These are phyloP conservation scores for Fusarium sarcochroum DNA, from an alignment of 2,329 filamentous ascomycete genomes.

Conservation along the genomic window DNA sequence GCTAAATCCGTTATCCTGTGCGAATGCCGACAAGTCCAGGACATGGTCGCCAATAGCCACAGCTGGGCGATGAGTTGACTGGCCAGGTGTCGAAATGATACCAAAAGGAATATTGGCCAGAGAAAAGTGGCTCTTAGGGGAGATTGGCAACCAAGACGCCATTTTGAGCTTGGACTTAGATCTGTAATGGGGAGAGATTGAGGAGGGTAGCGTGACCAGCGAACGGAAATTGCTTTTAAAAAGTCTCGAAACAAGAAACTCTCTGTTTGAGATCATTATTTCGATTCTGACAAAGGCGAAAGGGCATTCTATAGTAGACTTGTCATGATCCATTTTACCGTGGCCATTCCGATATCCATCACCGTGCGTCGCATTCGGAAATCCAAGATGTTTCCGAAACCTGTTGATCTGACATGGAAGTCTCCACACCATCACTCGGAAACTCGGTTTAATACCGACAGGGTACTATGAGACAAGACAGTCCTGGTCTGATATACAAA, in stretches of 20 bases:
- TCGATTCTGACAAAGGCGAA: not conserved
- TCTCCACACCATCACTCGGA: constrained; percentile 1
- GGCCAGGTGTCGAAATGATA: constrained; percentile 75
- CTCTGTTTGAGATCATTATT: not conserved
- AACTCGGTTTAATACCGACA: constrained; percentile 5
- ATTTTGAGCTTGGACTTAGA: not conserved
- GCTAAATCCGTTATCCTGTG: constrained; percentile 59
- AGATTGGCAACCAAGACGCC: constrained; percentile 28
- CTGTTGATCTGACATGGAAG: not conserved
- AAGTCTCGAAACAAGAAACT: fast-evolving
- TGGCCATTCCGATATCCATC: not conserved
- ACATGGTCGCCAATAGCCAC: constrained; percentile 80
- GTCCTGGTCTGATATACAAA: not conserved
- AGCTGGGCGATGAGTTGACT: constrained; percentile 72
- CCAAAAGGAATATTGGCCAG: constrained; percentile 87
- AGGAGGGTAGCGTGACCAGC: too few relatives aligned
- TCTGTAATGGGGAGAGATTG: not conserved
- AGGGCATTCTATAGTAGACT: not conserved
- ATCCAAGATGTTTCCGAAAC: constrained; percentile 4
- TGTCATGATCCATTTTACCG: not conserved
- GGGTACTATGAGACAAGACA: not conserved
- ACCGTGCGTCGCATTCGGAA: not conserved
- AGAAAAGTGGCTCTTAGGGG: constrained; percentile 51
- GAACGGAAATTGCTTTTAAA: not conserved
- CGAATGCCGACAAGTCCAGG: constrained; percentile 76